Conservation (phyloP, 148 eudicot species). For the Mesembryanthemum crystallinum region DNA sequence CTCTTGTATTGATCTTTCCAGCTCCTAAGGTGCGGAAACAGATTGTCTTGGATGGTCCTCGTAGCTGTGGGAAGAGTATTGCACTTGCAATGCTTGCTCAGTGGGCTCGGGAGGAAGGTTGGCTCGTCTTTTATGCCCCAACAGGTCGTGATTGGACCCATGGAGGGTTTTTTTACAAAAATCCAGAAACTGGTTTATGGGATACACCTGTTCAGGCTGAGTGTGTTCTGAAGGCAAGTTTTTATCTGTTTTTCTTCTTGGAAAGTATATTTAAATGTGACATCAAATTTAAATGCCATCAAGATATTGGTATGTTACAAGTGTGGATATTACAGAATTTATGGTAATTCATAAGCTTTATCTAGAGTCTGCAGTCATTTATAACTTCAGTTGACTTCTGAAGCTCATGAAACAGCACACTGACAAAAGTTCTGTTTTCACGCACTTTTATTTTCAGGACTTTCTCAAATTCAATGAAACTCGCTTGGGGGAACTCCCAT, state of each 20-base stretch:
- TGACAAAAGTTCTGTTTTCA: slow-evolving; percentile 11
- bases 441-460: slow-evolving; percentile 46
- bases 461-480: slow-evolving; percentile 66
- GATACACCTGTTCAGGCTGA: slow-evolving; percentile 96
- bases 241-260: background rate
- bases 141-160: slow-evolving; percentile 87
- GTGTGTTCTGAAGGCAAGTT: slow-evolving; percentile 70
- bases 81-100: slow-evolving; percentile 94
- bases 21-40: slow-evolving; percentile 70
- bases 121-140: slow-evolving; percentile 88
- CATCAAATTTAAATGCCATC: background rate
- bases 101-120: slow-evolving; percentile 97
- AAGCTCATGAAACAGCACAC: slow-evolving; percentile 7
- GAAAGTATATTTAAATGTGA: background rate
- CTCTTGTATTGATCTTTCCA: slow-evolving; percentile 34
- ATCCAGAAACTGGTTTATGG: slow-evolving; percentile 76
- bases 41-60: slow-evolving; percentile 90
- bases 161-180: slow-evolving; percentile 78
- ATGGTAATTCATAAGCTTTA: background rate
- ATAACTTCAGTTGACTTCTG: background rate
- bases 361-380: background rate
- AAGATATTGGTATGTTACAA: background rate
- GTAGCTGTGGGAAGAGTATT: slow-evolving; percentile 89
- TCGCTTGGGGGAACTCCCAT: slow-evolving; percentile 51
- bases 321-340: background rate